phyloP scores from a whole-genome alignment of 2,329 filamentous ascomycete genomes.

The Drechslerella dactyloides region DNA sequence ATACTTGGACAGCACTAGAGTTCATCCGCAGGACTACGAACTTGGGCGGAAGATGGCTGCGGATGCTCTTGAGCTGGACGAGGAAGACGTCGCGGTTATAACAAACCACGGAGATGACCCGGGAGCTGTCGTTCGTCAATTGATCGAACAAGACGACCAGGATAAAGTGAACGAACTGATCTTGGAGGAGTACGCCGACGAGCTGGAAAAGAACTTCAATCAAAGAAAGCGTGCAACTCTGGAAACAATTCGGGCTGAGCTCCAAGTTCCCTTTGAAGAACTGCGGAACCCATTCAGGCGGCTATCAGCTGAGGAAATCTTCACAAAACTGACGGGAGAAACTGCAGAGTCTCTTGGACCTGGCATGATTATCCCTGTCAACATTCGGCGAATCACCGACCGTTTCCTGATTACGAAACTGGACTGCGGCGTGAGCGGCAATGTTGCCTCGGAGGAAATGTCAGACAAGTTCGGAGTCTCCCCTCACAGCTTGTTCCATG shows the following conservation, averaged over 20 bases:
- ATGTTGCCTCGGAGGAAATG: slow-evolving; percentile 81
- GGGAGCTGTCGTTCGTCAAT: slow-evolving; percentile 87
- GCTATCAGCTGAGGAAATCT: slow-evolving; percentile 77
- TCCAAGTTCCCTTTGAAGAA: slow-evolving; percentile 93
- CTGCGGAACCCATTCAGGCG: slow-evolving; percentile 78
- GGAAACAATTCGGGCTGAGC: slow-evolving; percentile 91
- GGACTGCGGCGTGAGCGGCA: slow-evolving; percentile 91
- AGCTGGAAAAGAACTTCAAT: slow-evolving; percentile 89
- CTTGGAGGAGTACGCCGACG: slow-evolving; percentile 94
- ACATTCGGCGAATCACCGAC: slow-evolving; percentile 84
- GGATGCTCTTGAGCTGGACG: slow-evolving; percentile 92
- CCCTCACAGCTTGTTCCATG: slow-evolving; percentile 66
- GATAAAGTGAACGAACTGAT: slow-evolving; percentile 96
- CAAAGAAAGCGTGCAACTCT: slow-evolving; percentile 94
- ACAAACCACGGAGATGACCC: slow-evolving; percentile 81
- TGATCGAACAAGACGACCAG: slow-evolving; percentile 92
- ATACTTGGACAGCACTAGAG: slow-evolving; percentile 93
- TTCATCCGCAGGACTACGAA: slow-evolving; percentile 98
- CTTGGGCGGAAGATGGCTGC: slow-evolving; percentile 98
- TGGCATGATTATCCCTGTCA: slow-evolving; percentile 90
- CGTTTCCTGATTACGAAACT: slow-evolving; percentile 93
- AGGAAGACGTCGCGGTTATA: slow-evolving; percentile 96
- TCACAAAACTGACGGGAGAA: slow-evolving; percentile 96
- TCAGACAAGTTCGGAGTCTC: slow-evolving; percentile 72
- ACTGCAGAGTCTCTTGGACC: slow-evolving; percentile 81